A percentile compares a stretch with the other conserved stretches of the same genome.
phyloP scores from a whole-genome alignment of 306 rosid species.

The Adenanthera pavonina region DNA sequence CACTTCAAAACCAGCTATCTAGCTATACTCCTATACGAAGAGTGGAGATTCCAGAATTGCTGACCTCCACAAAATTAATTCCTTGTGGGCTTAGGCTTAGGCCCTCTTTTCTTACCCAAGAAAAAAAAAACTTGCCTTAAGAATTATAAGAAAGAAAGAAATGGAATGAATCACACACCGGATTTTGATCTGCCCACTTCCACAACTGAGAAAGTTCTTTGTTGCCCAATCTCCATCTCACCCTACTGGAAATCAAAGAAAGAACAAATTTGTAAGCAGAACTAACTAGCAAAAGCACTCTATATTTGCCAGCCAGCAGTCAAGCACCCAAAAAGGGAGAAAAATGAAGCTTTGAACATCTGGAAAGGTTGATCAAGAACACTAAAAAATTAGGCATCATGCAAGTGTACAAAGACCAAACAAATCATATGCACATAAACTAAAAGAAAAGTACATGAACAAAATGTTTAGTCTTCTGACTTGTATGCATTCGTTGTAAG shows the following conservation, averaged over 20 bases:
- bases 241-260: conserved; percentile 63
- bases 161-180: conserved; percentile 53
- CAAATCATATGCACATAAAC: neutral
- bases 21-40: conserved; percentile 15
- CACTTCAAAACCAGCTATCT: conserved; percentile 30
- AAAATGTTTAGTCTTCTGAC: neutral
- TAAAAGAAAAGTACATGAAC: no score
- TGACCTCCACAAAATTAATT: conserved; percentile 9
- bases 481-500: neutral
- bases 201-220: conserved; percentile 95
- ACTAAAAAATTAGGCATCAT: neutral
- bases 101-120: neutral
- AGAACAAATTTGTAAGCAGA: conserved; percentile 14
- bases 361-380: neutral
- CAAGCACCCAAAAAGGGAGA: neutral
- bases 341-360: neutral
- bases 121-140: neutral
- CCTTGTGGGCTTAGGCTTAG: no score
- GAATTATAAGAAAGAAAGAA: conserved; percentile 8
- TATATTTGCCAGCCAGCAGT: neutral
- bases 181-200: conserved; percentile 99
- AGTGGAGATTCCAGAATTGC: conserved; percentile 32
- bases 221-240: conserved; percentile 95
- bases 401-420: neutral
- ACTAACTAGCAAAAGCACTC: conserved; percentile 12